phyloP scores from a whole-genome alignment of 768 basidiomycete species.

The Lactarius sp. region DNA sequence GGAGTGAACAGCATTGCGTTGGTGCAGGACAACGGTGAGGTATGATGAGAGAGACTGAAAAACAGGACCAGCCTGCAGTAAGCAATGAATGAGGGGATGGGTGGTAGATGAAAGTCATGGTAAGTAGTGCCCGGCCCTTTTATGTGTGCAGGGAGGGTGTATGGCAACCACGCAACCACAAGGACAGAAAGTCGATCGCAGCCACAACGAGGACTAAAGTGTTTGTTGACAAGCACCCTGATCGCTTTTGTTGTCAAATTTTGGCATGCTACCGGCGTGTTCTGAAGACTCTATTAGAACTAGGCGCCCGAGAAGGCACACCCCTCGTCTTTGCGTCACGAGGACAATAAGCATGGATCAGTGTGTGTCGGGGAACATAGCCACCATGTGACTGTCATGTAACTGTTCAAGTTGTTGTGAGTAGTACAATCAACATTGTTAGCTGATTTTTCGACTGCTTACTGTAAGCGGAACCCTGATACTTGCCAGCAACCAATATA shows the following conservation, averaged over 20 bases:
- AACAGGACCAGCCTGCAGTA: slow-evolving; percentile 15
- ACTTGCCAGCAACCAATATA: too few species aligned
- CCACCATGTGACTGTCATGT: too few species aligned
- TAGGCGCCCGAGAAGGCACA: too few species aligned
- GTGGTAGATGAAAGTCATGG: not conserved
- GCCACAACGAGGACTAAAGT: not conserved
- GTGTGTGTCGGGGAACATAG: too few species aligned
- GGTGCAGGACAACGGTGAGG: slow-evolving; percentile 72
- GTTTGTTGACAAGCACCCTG: not conserved
- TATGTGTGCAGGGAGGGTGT: not conserved
- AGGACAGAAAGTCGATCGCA: not conserved
- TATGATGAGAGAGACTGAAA: slow-evolving; percentile 28
- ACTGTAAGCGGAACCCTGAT: too few species aligned
- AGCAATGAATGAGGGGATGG: slow-evolving; percentile 2
- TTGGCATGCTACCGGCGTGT: not conserved
- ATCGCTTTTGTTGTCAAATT: slow-evolving; percentile 1
- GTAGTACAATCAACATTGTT: too few species aligned
- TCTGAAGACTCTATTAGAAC: too few species aligned
- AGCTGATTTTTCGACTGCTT: too few species aligned
- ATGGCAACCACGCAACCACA: slow-evolving; percentile 13
- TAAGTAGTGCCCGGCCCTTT: not conserved
- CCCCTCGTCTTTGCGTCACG: too few species aligned
- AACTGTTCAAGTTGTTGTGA: too few species aligned
- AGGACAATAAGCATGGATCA: too few species aligned
- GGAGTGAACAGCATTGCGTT: slow-evolving; percentile 52